phyloP scores from a whole-genome alignment of 106 monocot genomes.

The Dactylorhiza incarnata region DNA sequence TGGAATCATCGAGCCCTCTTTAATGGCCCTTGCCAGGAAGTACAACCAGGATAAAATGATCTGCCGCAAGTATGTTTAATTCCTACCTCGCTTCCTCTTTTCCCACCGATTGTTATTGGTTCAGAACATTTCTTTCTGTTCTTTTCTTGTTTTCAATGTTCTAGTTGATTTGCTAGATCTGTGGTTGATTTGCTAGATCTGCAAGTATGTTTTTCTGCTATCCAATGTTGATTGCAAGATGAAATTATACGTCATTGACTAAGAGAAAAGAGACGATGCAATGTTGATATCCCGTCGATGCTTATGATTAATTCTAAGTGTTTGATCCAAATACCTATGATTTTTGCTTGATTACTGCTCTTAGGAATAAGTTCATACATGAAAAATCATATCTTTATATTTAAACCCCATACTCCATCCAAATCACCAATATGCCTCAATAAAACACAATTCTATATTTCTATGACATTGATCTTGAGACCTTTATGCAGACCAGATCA shows the following conservation, averaged over 20 bases:
- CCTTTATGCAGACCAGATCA: too few relatives aligned
- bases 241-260: neutral
- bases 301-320: neutral
- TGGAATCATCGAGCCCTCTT: conserved; percentile 53
- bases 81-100: neutral
- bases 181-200: neutral
- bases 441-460: too few relatives aligned
- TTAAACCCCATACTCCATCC: too few relatives aligned
- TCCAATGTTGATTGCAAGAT: neutral
- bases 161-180: neutral
- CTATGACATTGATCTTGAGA: too few relatives aligned
- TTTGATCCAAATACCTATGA: neutral
- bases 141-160: neutral
- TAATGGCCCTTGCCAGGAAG: conserved; percentile 59
- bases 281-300: neutral
- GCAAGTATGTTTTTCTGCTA: neutral
- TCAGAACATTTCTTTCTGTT: neutral
- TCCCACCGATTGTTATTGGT: neutral
- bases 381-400: too few relatives aligned
- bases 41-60: conserved; percentile 64
- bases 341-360: too few relatives aligned
- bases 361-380: too few relatives aligned
- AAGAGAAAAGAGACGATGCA: neutral
- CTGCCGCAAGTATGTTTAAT: conserved; percentile 35
- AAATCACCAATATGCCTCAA: too few relatives aligned